Evolutionary conservation across 1,139 yeast genomes (phyloP), one percentile per base, ranked within the genome.

Genomic region (Pichia sp.): DNA sequence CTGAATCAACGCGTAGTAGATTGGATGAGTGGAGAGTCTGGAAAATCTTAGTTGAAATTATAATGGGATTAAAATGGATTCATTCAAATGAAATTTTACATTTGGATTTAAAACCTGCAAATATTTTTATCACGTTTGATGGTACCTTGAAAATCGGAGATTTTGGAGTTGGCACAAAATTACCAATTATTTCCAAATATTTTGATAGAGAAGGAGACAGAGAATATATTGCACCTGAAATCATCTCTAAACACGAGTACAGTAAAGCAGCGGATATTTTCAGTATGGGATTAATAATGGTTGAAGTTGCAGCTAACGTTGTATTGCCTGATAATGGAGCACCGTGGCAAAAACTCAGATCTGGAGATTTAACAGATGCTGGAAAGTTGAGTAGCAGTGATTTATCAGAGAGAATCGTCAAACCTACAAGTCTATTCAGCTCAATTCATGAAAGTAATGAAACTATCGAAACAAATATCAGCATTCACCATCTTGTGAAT

Each of bases 211-310:
- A 94, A 67, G 98, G 98, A 32, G 98, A 94, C 64, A 74, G 98
- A 44, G 96, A 92, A 65, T 92, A 92, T 66, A 92, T 92, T 67
- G 98, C 99, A 0, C 98, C 98, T 1, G 99, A 92, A 65, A 82
- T 92, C 36, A 81, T 92, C 49, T 80, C 90, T 39, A 81, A 78
- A 49, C 89, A 88, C 60, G 75, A 78, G 47, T 92, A 92, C 62
- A 90, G 89, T 45, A 89, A 86, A 56, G 90, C 92, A 52, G 97
- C 98, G 0, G 99, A 92, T 65, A 82, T 92, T 13, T 92, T 92
- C 66, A 86, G 96, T 30, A 76, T 90, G 42, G 99, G 98, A 0
- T 72, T 94, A 52, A 86, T 92, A 56, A 83, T 92, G 71, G 82
- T 92, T 44, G 99, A 92, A 66, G 85, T 89, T 58, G 98, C 98